Conservation (phyloP, 306 rosid genomes). For the Gleditsia sinensis region DNA sequence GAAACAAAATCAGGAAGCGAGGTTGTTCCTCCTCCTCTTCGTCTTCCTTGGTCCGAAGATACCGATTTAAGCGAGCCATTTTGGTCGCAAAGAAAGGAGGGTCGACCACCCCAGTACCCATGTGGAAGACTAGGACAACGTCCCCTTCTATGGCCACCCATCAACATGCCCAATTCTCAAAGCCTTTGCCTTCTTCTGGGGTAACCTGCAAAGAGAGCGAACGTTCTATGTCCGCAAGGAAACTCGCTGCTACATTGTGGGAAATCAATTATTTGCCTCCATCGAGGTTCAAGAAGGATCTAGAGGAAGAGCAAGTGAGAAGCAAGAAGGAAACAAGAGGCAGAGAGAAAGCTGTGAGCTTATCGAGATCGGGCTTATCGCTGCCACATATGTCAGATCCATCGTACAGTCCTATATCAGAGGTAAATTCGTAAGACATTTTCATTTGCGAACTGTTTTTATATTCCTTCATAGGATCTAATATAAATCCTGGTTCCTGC, state of each 20-base stretch:
- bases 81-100: conserved; percentile 54
- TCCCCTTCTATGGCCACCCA: conserved; percentile 38
- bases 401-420: conserved; percentile 53
- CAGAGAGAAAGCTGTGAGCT: conserved; percentile 40
- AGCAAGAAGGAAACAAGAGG: conserved; percentile 28
- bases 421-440: conserved; percentile 51
- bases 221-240: conserved; percentile 65
- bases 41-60: conserved; percentile 37
- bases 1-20: conserved; percentile 54
- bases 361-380: conserved; percentile 47
- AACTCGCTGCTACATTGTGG: conserved; percentile 85
- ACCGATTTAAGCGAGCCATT: conserved; percentile 51
- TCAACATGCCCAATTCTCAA: conserved; percentile 2
- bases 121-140: conserved; percentile 57
- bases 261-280: conserved; percentile 61
- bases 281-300: conserved; percentile 46
- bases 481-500: background rate
- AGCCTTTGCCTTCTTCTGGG: conserved; percentile 35
- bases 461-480: conserved; percentile 23
- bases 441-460: background rate
- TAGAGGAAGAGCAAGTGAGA: conserved; percentile 37
- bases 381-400: conserved; percentile 68
- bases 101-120: conserved; percentile 68
- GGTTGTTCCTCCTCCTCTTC: conserved; percentile 47
- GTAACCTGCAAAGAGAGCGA: conserved; percentile 50